Base-by-base conservation (phyloP, 192 early-diverging fungal genomes). In the Backusella tarrabulga region DNA sequence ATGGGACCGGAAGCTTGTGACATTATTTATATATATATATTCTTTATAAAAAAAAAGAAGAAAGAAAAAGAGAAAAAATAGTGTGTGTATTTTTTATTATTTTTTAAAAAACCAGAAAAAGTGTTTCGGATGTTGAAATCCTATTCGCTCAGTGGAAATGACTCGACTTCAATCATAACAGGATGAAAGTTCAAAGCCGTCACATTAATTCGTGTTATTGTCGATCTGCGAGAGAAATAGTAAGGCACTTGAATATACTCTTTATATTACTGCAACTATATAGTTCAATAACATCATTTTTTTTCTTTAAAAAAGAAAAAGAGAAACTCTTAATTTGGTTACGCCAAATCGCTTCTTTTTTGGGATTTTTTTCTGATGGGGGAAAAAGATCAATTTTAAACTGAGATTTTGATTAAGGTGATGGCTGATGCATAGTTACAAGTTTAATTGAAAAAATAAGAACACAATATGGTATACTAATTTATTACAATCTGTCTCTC, bases 1-100 rank as follows among this genome's bases (percentile, higher is more conserved):
- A 84, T 41, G 34, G 83, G 73, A 72, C 83, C 83, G 21, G 83
- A 84, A 68, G 79, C 83, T 77, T 84, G 79, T 23, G 83, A 84
- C 83, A 84, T 84, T 67, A 15, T 80, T 34, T 34, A 14, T 60
- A 26, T 63, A 26, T 63, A 23, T 63, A 26, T 63, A 23, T 63
- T 29, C 12, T 4, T 63, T 63, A 17, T 29, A n/a, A 70, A 32
- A 70, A 34, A 41, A 67, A 71, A 34, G 40, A 60, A 68, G 69
- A 21, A 32, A 23, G n/a, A 19, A 70, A 23, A 68, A 75, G 67
- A 77, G n/a, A 21, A 54, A 75, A 74, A 63, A 46, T 34, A 46
- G 21, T 60, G 11, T 21, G 23, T 60, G 56, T 60, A 60, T 26
- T n/a, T 26, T 12, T 11, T 26, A 1, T 56, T 8, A 32, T 32